Evolutionary conservation across 306 rosid genomes (phyloP), one percentile per base, ranked within the genome.

Genomic region (Cicer judaicum): DNA sequence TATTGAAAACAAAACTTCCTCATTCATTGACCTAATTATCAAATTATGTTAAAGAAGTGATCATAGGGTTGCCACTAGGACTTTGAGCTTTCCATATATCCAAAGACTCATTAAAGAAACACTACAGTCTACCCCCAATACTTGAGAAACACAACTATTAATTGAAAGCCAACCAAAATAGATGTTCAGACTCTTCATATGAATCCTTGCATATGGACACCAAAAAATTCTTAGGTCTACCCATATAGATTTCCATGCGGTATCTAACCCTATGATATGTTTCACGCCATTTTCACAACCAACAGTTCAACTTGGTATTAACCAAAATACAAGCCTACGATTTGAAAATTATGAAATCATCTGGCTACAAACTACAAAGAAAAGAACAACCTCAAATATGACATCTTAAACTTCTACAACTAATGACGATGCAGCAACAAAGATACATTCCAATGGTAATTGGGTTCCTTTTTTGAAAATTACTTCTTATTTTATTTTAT

Each of bases 11-110:
- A 63, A 56, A 69, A 70, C 46, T 63, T 42, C 16, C 16, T 74
- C 71, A 56, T 57, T 46, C 63, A 42, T 56, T 66, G 50, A 65
- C 59, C 70, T 41, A 57, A 77, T 40, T 63, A 18, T 46, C 14
- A 63, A 49, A 63, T 24, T 11, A 62, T 70, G 15, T 39, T 61
- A 42, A 13, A 81, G 46, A 65, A 46, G 40, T 34, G 29, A 64
- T 64, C 66, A 48, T 52, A 43, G 21, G 21, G 62, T 67, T 80
- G 36, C 69, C 12, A 18, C 72, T 56, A 24, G 15, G 71, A 43
- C 61, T 77, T 77, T 70, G 39, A 54, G 34, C 42, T 75, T 81
- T 46, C 69, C 42, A 63, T n/a, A 44, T 15, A 41, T 7, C 73
- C 40, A 43, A 6, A 41, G 24, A 79, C 15, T 46, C 52, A 16